These are phyloP conservation scores for Wickerhamomyces rabaulensis DNA, from an alignment of 805 yeast genomes.

Conservation along the genomic window DNA sequence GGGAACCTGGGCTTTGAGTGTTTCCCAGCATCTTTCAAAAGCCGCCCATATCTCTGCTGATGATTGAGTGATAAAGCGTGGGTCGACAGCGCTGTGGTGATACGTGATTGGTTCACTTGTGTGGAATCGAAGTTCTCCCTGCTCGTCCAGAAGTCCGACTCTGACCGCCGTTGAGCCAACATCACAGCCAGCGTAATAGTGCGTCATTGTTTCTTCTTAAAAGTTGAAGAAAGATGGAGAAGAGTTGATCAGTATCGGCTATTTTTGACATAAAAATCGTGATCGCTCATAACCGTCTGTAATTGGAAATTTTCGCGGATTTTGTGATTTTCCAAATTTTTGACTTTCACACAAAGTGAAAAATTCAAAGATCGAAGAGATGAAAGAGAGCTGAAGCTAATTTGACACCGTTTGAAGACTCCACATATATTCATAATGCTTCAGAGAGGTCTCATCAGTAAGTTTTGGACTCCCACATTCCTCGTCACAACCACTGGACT, in stretches of 20 bases:
- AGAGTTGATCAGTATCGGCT: too few species aligned
- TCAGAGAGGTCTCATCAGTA: not conserved
- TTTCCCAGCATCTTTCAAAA: constrained; percentile 23
- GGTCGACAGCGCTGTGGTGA: constrained; percentile 15
- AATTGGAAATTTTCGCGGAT: not conserved
- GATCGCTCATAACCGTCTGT: not conserved
- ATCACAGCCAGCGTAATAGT: constrained; percentile 36
- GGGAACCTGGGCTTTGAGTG: constrained; percentile 2
- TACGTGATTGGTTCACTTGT: constrained; percentile 21
- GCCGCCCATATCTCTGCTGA: constrained; percentile 33
- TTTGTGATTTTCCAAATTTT: not conserved
- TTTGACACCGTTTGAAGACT: not conserved
- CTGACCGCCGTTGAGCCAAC: constrained; percentile 48
- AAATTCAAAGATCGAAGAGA: not conserved
- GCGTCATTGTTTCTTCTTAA: not conserved
- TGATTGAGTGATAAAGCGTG: constrained; percentile 33
- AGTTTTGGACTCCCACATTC: not conserved
- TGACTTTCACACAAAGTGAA: not conserved
- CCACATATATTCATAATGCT: not conserved
- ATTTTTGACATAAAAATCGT: not conserved
- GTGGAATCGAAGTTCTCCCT: constrained; percentile 14
- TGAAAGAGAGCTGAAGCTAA: not conserved
- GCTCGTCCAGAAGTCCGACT: constrained; percentile 26
- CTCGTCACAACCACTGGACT: not conserved
- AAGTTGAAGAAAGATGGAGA: too few species aligned